These are phyloP conservation scores for Lachnellula subtilissima DNA, from an alignment of 2,329 filamentous ascomycete genomes.

Conservation along the genomic window DNA sequence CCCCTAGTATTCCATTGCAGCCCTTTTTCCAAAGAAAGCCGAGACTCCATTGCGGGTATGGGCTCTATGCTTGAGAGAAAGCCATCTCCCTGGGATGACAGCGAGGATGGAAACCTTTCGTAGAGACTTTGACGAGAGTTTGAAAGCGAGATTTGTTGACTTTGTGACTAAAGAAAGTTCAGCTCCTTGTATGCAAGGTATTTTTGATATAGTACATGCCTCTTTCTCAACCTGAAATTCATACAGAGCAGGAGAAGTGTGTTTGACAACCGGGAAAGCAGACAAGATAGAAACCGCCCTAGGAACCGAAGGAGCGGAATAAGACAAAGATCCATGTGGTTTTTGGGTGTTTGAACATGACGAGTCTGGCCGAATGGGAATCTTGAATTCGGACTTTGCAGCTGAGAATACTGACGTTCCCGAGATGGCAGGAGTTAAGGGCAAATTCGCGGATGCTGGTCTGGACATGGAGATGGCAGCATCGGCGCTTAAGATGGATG, in stretches of 20 bases:
- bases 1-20: not conserved
- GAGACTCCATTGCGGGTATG: not conserved
- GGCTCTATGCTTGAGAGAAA: not conserved
- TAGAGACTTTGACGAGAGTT: not conserved
- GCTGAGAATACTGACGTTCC: not conserved
- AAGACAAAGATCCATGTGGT: conserved; percentile 1
- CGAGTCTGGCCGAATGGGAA: conserved; percentile 14
- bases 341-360: conserved; percentile 3
- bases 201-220: conserved; percentile 7
- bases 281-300: conserved; percentile 9
- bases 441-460: conserved; percentile 5
- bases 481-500: conserved; percentile 1
- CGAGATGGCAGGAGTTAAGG: not conserved
- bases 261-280: not conserved
- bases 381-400: conserved; percentile 15
- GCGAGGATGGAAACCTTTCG: not conserved
- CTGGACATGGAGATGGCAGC: not conserved
- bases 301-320: not conserved
- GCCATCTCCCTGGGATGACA: not conserved
- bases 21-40: not conserved
- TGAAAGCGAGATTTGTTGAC: not conserved
- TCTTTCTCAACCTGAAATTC: conserved; percentile 17
- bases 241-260: conserved; percentile 7
- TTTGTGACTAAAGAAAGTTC: not conserved
- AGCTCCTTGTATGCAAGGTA: too few relatives aligned